These are phyloP conservation scores for Colletotrichum sp. DNA, from an alignment of 2,329 filamentous ascomycete species.

Conservation along the genomic window DNA sequence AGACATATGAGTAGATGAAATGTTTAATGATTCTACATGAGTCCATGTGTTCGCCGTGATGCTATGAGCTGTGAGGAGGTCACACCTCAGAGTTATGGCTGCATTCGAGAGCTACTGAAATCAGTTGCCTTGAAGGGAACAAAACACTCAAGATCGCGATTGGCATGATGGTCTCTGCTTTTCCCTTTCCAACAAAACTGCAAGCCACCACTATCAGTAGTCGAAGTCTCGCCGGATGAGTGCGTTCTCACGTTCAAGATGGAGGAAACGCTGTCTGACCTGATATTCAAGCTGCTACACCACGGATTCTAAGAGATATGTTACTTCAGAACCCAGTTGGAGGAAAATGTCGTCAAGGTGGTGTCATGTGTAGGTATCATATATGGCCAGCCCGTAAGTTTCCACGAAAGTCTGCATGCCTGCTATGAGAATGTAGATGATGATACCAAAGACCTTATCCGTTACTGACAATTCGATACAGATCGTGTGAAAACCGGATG, in stretches of 20 bases:
- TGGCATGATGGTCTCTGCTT: background rate
- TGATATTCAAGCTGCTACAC: accelerated
- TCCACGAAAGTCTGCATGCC: background rate
- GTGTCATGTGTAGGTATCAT: background rate
- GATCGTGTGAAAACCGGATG: background rate
- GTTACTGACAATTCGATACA: background rate
- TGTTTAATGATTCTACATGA: background rate
- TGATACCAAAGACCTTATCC: background rate
- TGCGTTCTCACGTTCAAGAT: background rate
- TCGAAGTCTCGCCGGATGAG: background rate
- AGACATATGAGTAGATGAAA: background rate
- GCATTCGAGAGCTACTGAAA: background rate
- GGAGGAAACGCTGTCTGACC: background rate
- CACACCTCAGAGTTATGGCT: background rate
- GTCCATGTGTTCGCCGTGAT: background rate
- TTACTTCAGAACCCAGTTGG: background rate
- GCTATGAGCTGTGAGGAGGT: background rate
- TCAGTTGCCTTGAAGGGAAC: background rate
- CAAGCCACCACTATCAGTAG: background rate
- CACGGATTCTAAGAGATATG: background rate
- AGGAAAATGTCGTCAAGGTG: background rate
- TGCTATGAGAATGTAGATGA: background rate
- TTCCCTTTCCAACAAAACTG: background rate
- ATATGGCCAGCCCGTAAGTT: background rate
- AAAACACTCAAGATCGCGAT: background rate